Evolutionary conservation across 2,329 filamentous ascomycete species (phyloP), one percentile per base, ranked within the genome.

Genomic region (Cladobotryum protrusum): DNA sequence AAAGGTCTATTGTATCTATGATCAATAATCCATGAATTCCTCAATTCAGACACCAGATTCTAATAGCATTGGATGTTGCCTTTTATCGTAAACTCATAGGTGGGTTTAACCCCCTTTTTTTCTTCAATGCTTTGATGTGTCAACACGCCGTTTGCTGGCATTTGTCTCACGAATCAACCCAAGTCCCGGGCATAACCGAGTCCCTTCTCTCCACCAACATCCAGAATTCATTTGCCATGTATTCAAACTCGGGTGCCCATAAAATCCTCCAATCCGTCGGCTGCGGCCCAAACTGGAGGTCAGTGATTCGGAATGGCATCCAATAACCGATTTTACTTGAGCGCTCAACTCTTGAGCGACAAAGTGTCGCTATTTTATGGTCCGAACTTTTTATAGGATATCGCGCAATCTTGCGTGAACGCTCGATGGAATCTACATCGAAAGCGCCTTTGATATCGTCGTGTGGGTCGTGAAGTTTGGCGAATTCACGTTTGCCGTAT

Each of bases 181-280:
- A 65, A 1, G 54, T 52, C 1, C 62, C 61, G 15, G 61, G 62
- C 58, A 65, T 63, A 1, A 14, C 6, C 0, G 8, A 1, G 2
- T 14, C 13, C 4, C 54, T 43, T 2, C 39, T 46, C 9, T 61
- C 59, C 2, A 62, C 7, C 40, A 49, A 17, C 12, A 3, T 35
- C 63, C 63, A 65, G 8, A 65, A 65, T 13, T 65, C 42, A 2
- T 18, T 40, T 0, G 63, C 62, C 54, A 61, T 57, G 13, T 39
- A 56, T 18, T 64, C 63, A 43, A 57, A 62, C 40, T 65, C 63
- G 0, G 54, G 52, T 0, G 19, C 58, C 63, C 63, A 65, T 20
- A 36, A 2, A 1, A 65, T n/a, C 2, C 37, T 11, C 63, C 63
- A 65, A 32, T 65, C 59, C 0, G 1, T 1, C 0, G 46, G 45